phyloP scores from a whole-genome alignment of 2,329 filamentous ascomycete genomes.

The Dactylellina parvicollis region DNA sequence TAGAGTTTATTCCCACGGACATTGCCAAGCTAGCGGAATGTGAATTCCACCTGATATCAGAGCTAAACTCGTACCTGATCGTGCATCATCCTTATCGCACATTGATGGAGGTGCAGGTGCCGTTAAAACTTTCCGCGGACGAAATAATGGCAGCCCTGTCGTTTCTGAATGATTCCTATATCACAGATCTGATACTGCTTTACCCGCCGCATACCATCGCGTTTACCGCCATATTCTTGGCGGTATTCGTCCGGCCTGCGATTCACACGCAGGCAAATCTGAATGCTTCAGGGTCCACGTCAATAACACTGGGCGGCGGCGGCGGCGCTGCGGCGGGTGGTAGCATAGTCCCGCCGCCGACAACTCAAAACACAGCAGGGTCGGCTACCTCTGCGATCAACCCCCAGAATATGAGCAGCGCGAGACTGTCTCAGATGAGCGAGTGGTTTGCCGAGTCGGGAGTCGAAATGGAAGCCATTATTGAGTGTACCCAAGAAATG shows the following conservation, averaged over 20 bases:
- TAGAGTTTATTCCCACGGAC: constrained; percentile 77
- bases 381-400: constrained; percentile 55
- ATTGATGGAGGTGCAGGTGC: constrained; percentile 74
- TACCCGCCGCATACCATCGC: constrained; percentile 87
- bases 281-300: constrained; percentile 61
- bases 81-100: constrained; percentile 90
- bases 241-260: constrained; percentile 78
- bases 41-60: constrained; percentile 90
- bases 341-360: constrained; percentile 57
- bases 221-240: constrained; percentile 84
- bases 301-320: constrained; percentile 51
- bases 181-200: constrained; percentile 87
- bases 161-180: constrained; percentile 90
- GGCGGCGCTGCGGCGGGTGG: constrained; percentile 58
- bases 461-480: constrained; percentile 82
- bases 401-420: constrained; percentile 61
- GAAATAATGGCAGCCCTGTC: constrained; percentile 81
- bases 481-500: constrained; percentile 90
- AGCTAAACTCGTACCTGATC: constrained; percentile 89
- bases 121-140: constrained; percentile 78
- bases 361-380: constrained; percentile 52
- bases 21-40: constrained; percentile 88
- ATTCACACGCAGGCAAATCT: constrained; percentile 64
- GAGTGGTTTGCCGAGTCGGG: constrained; percentile 87
- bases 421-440: constrained; percentile 73